These are phyloP conservation scores for Daldinia childiae DNA, from an alignment of 495 filamentous ascomycete genomes.

Conservation along the genomic window DNA sequence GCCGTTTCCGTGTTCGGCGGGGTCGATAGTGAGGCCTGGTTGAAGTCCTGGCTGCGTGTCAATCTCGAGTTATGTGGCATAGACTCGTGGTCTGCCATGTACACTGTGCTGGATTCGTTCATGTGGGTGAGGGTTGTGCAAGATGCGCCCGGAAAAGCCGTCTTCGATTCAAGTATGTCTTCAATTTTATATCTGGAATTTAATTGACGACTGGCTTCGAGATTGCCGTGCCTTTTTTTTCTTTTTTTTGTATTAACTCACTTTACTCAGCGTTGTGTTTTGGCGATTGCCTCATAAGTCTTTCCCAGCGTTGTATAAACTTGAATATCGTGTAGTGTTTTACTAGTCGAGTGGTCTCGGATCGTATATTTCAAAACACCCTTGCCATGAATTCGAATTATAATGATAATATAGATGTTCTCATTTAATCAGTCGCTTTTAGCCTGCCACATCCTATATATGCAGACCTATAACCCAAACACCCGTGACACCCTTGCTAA, in stretches of 20 bases:
- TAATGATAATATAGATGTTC: neutral
- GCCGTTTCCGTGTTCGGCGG: constrained; percentile 46
- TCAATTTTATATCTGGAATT: neutral
- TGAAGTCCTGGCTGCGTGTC: constrained; percentile 37
- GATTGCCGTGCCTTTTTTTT: neutral
- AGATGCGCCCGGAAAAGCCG: constrained; percentile 44
- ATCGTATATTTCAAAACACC: neutral
- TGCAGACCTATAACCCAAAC: constrained; percentile 7
- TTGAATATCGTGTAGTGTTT: neutral
- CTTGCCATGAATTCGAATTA: too few relatives aligned
- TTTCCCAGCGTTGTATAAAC: neutral
- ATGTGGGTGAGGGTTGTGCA: constrained; percentile 51
- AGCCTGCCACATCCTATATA: neutral
- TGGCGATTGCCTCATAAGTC: neutral
- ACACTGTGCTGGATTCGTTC: constrained; percentile 41
- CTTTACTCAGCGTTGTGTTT: neutral
- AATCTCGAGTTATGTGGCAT: constrained; percentile 37
- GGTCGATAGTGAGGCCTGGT: constrained; percentile 42
- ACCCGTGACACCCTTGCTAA: neutral
- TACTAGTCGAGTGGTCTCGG: neutral
- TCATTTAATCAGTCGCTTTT: constrained; percentile 1
- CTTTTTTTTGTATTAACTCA: neutral
- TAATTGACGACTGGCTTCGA: neutral
- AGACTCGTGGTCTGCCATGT: constrained; percentile 45
- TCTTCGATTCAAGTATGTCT: constrained; percentile 23